Percentiles rank a stretch among this genome's conserved stretches.
These are phyloP conservation scores for Diplosphaera chodatii DNA, from an alignment of 139 green algal genomes.

Conservation along the genomic window DNA sequence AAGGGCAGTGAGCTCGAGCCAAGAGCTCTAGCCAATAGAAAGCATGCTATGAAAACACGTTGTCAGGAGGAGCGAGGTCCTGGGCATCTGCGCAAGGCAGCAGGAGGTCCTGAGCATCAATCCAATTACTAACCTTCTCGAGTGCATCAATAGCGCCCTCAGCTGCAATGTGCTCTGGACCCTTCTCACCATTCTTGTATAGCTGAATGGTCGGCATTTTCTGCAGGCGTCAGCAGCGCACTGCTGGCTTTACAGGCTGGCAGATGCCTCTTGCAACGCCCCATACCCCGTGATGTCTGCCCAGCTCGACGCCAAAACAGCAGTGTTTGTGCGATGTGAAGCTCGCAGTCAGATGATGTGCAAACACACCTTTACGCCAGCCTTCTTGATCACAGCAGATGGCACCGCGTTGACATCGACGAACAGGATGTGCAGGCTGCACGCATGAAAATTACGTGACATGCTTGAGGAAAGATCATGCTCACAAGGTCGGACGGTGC, in stretches of 20 bases:
- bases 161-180: constrained; percentile 22
- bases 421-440: constrained; percentile 19
- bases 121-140: constrained; percentile 6
- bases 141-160: constrained; percentile 15
- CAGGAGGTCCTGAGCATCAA: too few species aligned
- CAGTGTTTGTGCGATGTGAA: too few species aligned
- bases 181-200: constrained; percentile 17
- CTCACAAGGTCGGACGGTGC: too few species aligned
- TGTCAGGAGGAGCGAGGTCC: background rate
- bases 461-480: too few species aligned
- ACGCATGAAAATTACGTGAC: background rate
- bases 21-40: too few species aligned
- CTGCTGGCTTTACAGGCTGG: too few species aligned
- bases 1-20: too few species aligned
- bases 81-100: too few species aligned
- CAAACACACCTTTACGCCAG: constrained; percentile 19
- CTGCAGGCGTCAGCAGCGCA: constrained; percentile 9
- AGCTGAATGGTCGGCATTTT: constrained; percentile 35
- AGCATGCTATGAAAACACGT: background rate
- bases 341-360: too few species aligned
- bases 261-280: too few species aligned
- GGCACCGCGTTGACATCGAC: constrained; percentile 25
- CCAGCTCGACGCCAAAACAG: too few species aligned
- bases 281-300: too few species aligned
- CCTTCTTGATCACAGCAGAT: constrained; percentile 6